Conservation (phyloP, 148 eudicot species). For the Heliosperma pusillum region DNA sequence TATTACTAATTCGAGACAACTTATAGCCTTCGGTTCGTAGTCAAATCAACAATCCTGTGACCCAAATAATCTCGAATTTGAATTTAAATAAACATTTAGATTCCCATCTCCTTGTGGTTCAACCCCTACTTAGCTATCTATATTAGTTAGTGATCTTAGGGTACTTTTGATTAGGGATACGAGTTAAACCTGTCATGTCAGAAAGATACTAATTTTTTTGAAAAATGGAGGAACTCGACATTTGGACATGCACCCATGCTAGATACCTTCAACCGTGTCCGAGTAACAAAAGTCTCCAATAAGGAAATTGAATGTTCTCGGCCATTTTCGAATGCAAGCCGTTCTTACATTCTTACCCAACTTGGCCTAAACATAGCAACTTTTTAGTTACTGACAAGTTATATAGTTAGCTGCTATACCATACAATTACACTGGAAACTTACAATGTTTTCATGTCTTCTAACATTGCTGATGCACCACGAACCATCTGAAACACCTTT, state of each 20-base stretch:
- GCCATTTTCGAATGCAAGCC: not conserved
- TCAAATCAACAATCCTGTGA: too few relatives aligned
- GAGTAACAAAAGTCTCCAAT: not conserved
- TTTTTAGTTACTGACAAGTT: not conserved
- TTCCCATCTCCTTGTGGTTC: too few relatives aligned
- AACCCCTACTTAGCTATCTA: too few relatives aligned
- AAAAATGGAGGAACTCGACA: not conserved
- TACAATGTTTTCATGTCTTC: conserved; percentile 84
- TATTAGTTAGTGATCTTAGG: too few relatives aligned
- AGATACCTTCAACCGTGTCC: not conserved
- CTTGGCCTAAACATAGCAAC: not conserved
- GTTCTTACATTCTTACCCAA: not conserved
- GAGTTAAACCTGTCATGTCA: too few relatives aligned
- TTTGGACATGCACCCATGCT: not conserved
- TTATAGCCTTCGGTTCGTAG: too few relatives aligned
- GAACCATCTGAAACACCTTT: conserved; percentile 64
- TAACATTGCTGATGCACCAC: conserved; percentile 80
- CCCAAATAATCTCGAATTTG: too few relatives aligned
- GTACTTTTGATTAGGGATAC: too few relatives aligned
- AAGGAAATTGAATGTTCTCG: too few relatives aligned
- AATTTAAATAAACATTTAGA: too few relatives aligned
- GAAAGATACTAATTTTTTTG: too few relatives aligned
- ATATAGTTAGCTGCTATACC: not conserved
- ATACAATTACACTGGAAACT: conserved; percentile 22
- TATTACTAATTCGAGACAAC: too few relatives aligned